A percentile compares a stretch with the other conserved stretches of the same genome.
Evolutionary conservation across 352 stramenopile genomes (phyloP).

Genomic region (Hyaloperonospora brassicae): DNA sequence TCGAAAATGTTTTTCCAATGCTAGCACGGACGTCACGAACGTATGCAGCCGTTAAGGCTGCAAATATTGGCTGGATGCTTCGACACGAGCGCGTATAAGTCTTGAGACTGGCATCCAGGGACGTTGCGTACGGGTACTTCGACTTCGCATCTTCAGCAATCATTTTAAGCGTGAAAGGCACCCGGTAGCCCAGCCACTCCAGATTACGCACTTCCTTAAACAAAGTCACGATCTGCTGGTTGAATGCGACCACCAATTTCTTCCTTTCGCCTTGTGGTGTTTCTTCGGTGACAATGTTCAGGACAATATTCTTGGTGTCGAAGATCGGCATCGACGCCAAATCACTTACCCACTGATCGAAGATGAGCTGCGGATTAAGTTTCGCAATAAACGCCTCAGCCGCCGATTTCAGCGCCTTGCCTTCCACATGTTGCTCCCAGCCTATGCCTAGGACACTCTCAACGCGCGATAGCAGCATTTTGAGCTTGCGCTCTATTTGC

Average conservation of each 20-base stretch:
- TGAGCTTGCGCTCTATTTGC: conserved; percentile 99
- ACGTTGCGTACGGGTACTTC: conserved; percentile 96
- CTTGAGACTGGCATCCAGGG: conserved; percentile 93
- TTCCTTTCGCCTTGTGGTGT: conserved; percentile 59
- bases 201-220: conserved; percentile 99
- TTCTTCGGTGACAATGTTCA: conserved; percentile 85
- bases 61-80: conserved; percentile 80
- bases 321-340: conserved; percentile 87
- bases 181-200: conserved; percentile 95
- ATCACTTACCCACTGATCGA: conserved; percentile 92
- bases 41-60: conserved; percentile 61
- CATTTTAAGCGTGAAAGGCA: conserved; percentile 92
- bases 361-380: conserved; percentile 88
- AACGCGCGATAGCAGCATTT: conserved; percentile 93
- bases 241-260: conserved; percentile 89
- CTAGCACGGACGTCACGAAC: conserved; percentile 75
- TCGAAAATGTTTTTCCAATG: conserved; percentile 85
- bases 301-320: conserved; percentile 87
- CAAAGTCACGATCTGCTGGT: conserved; percentile 95
- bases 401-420: conserved; percentile 91
- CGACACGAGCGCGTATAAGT: conserved; percentile 85
- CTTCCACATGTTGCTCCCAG: conserved; percentile 97
- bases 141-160: conserved; percentile 95
- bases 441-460: conserved; percentile 93
- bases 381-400: conserved; percentile 83